A percentile compares a stretch with the other conserved stretches of the same genome.
These are phyloP conservation scores for Boletus fagicola DNA, from an alignment of 768 basidiomycete species.

Conservation along the genomic window DNA sequence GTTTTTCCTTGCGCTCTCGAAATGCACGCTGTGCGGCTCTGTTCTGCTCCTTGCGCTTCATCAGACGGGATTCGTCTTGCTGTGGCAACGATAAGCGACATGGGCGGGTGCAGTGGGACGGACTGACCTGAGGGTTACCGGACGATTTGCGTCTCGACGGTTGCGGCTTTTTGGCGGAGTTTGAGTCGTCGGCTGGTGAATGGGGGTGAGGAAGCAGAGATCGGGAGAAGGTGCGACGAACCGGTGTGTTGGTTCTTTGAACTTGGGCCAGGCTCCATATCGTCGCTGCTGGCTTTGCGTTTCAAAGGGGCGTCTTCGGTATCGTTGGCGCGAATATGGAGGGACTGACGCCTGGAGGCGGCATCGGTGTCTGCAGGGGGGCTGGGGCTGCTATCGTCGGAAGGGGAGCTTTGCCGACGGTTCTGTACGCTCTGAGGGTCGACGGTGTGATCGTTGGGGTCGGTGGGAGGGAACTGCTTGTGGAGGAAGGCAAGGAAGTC, in stretches of 20 bases:
- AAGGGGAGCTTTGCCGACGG: constrained; percentile 45
- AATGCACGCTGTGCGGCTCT: constrained; percentile 96
- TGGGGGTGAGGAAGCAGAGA: not conserved
- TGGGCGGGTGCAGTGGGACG: not conserved
- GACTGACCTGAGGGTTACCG: constrained; percentile 36
- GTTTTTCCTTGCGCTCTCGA: constrained; percentile 94
- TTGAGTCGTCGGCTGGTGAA: constrained; percentile 24
- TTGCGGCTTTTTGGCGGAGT: constrained; percentile 25
- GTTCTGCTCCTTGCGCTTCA: constrained; percentile 97
- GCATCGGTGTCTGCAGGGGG: constrained; percentile 50
- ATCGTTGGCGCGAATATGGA: constrained; percentile 31
- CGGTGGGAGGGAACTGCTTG: constrained; percentile 60
- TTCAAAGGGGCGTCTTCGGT: constrained; percentile 57
- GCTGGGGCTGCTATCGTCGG: constrained; percentile 79
- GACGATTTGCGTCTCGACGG: constrained; percentile 41
- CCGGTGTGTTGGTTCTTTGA: constrained; percentile 66
- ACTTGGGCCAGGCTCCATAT: constrained; percentile 61
- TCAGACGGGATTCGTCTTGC: constrained; percentile 68
- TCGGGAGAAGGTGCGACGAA: constrained; percentile 32
- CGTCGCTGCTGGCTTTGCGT: constrained; percentile 72
- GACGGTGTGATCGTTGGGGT: constrained; percentile 41
- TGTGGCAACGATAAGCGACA: constrained; percentile 9
- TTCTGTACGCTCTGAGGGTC: constrained; percentile 58
- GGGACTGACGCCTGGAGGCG: constrained; percentile 20
- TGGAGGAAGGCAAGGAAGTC: constrained; percentile 76